Evolutionary conservation across 2,329 filamentous ascomycete species (phyloP), one percentile per base, ranked within the genome.

Genomic region (Hypoxylon sp.): DNA sequence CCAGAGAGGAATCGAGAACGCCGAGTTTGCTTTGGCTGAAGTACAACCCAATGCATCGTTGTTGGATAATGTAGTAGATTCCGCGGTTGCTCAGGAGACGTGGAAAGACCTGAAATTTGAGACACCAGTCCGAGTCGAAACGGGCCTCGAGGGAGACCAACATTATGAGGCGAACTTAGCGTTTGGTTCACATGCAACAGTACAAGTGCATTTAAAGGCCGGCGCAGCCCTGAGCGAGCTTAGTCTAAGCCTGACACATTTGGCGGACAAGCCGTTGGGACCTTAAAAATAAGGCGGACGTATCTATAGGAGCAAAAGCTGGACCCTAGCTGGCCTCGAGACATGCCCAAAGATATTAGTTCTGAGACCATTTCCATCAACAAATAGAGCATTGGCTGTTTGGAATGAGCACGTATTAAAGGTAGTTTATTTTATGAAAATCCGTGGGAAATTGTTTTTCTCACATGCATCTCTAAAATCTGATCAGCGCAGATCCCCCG

Each of bases 291-390:
- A 17, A 41, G 46, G 25, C 21, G n/a, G 19, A 21, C n/a, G 14
- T 21, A 23, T 2, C 9, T 17, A 19, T 25, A 36, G 32, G 25
- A 25, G 50, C 25, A 25, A 14, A 30, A 13, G 30, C 17, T 52
- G n/a, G 30, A 4, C 32, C 28, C 13, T 53, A 53, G 51, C 17
- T 28, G 23, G 19, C 19, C 41, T 17, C 17, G 13, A 5, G 23
- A 49, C 9, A 17, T 32, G n/a, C 25, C 21, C 19, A 32, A 7
- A 28, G 14, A 55, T 45, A 30, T 11, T 17, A 34, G 5, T 14
- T 5, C 41, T 60, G 38, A n/a, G n/a, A n/a, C 21, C 21, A 21
- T 46, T 46, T 56, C 51, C 19, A 41, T 55, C 23, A 30, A 36
- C 23, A 55, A 55, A 55, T 17, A 45, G 9, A 56, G 32, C 38